Percentiles rank a stretch among this genome's conserved stretches.
These are phyloP conservation scores for Sporothrix variecibatus DNA, from an alignment of 2,329 filamentous ascomycete species.

Conservation along the genomic window DNA sequence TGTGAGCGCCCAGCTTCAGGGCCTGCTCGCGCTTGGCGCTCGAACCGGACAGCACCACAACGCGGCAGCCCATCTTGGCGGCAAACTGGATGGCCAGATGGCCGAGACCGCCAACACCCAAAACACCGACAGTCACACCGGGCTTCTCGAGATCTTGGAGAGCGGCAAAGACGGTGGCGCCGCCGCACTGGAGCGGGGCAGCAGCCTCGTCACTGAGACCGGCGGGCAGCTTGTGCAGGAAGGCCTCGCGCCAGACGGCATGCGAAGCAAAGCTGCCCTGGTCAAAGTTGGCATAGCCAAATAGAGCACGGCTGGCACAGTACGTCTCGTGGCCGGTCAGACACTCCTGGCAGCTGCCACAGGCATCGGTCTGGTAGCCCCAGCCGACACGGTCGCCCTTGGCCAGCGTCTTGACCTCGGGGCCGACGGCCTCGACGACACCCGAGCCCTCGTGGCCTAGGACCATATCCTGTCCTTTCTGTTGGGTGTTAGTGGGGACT, in stretches of 20 bases:
- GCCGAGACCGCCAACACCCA: constrained; percentile 14
- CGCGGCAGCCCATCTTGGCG: constrained; percentile 19
- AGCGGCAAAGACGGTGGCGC: neutral
- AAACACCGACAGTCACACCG: neutral
- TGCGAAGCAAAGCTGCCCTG: constrained; percentile 11
- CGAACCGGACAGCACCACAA: constrained; percentile 5
- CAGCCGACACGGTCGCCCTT: constrained; percentile 19
- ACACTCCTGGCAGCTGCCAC: constrained; percentile 4
- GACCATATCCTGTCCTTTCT: constrained; percentile 6
- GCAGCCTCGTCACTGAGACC: neutral
- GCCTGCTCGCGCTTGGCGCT: constrained; percentile 5
- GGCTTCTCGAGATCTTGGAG: constrained; percentile 1
- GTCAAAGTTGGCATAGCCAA: neutral
- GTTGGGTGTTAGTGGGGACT: neutral
- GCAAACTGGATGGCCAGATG: constrained; percentile 18
- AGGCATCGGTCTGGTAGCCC: constrained; percentile 10
- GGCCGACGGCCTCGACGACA: constrained; percentile 13
- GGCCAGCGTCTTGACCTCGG: constrained; percentile 9
- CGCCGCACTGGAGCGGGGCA: constrained; percentile 18
- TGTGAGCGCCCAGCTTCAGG: constrained; percentile 9
- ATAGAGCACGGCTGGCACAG: neutral
- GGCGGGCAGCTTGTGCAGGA: constrained; percentile 12
- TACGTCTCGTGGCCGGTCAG: constrained; percentile 12
- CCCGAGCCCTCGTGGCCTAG: constrained; percentile 10
- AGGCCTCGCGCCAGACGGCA: constrained; percentile 14